A percentile compares a stretch with the other conserved stretches of the same genome.
phyloP scores from a whole-genome alignment of 1,284 basidiomycete species.

The Sanghuangporus weigelae region DNA sequence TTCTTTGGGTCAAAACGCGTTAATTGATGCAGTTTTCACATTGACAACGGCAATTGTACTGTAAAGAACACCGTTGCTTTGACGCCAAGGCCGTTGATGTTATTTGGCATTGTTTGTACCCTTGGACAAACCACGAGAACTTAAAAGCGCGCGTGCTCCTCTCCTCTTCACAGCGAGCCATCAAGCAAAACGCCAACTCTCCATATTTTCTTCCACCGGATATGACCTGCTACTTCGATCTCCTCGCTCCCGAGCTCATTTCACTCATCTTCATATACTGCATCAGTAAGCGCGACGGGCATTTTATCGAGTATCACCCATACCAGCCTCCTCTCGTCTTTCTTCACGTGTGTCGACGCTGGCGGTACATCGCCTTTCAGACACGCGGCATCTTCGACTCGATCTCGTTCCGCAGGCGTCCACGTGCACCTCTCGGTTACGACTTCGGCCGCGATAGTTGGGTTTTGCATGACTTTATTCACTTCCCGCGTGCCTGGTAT shows the following conservation, averaged over 20 bases:
- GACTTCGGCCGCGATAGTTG: slow-evolving; percentile 5
- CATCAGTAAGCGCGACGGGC: not conserved
- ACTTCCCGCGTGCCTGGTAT: not conserved
- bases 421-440: slow-evolving; percentile 1
- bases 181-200: not conserved
- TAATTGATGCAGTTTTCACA: not conserved
- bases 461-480: not conserved
- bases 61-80: not conserved
- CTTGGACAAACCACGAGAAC: not conserved
- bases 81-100: not conserved
- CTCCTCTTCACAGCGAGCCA: not conserved
- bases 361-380: slow-evolving; percentile 1
- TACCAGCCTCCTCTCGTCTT: slow-evolving; percentile 5
- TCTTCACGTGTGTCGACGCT: slow-evolving; percentile 1
- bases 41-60: not conserved
- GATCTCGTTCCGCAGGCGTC: not conserved
- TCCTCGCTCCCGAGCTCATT: slow-evolving; percentile 5
- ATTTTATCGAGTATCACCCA: not conserved
- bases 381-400: slow-evolving; percentile 8
- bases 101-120: not conserved
- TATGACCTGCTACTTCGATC: not conserved
- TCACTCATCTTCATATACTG: slow-evolving; percentile 3
- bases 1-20: not conserved
- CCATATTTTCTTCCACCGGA: not conserved
- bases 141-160: not conserved